Evolutionary conservation across 768 basidiomycete genomes (phyloP), one percentile per base, ranked within the genome.

Genomic region (Lactarius vividus): DNA sequence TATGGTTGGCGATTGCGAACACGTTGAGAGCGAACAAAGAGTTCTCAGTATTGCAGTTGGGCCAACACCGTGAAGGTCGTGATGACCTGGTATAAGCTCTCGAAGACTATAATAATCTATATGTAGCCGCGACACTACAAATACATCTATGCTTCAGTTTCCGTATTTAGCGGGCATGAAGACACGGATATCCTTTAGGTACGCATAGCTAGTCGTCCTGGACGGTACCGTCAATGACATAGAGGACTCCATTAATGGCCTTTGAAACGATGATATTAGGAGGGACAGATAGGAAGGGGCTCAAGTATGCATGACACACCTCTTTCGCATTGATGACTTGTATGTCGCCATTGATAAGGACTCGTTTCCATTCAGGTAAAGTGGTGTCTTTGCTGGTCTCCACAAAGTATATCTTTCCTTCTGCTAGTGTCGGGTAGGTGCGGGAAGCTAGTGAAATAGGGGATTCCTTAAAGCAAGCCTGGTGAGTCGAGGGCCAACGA

Each of bases 281-380:
- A 49, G 59, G 37, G n/a, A 37, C 60, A 11, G 13, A 29, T 53
- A 16, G 5, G 33, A 33, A 57, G n/a, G 28, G 23, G 37, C 23
- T 39, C 37, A 31, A 61, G 56, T 23, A 13, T 29, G 18, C 42
- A 53, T 55, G 33, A 53, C 79, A 59, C 58, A 90, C 92, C 82
- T 88, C 82, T 73, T 83, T 88, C 81, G 79, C 84, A 1, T 73
- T 80, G 26, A 84, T 68, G 49, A 94, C 88, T 46, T 74, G 82
- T 10, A 84, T 75, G 15, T 81, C 81, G 44, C 80, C 81, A 61
- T 88, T 83, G 15, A 94, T 70, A 0, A 80, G 79, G 8, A 88
- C 83, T 46, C 78, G 79, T 69, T 78, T 77, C 91, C 90, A 92
- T 44, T 84, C 82, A 5, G 81, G 79, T 23, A 73, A 75, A 42